These are phyloP conservation scores for Lithospermum erythrorhizon DNA, from an alignment of 257 asterid species.

Conservation along the genomic window DNA sequence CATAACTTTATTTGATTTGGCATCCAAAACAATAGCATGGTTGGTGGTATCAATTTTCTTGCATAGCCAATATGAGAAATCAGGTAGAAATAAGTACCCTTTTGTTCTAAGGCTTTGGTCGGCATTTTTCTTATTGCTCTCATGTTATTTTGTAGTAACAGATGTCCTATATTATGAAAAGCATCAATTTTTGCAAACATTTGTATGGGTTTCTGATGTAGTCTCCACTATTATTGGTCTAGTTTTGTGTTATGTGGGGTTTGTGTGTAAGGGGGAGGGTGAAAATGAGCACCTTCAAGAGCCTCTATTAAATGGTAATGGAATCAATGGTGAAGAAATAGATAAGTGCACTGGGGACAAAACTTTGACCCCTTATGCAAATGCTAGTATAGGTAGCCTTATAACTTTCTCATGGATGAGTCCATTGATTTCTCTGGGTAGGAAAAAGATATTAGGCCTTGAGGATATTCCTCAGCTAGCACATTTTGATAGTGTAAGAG, in stretches of 20 bases:
- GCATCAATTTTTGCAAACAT: slow-evolving; percentile 22
- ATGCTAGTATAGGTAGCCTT: slow-evolving; percentile 43
- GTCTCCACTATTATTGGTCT: slow-evolving; percentile 36
- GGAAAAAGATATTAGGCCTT: slow-evolving; percentile 56
- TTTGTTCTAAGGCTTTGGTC: slow-evolving; percentile 61
- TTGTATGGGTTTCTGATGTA: slow-evolving; percentile 59
- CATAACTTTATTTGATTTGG: slow-evolving; percentile 43
- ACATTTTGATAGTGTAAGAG: slow-evolving; percentile 39
- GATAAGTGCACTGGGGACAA: slow-evolving; percentile 36
- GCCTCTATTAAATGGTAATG: slow-evolving; percentile 51
- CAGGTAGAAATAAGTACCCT: slow-evolving; percentile 43
- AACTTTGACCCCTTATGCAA: slow-evolving; percentile 66
- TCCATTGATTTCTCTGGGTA: slow-evolving; percentile 55
- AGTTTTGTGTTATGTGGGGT: slow-evolving; percentile 39
- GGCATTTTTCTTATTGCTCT: slow-evolving; percentile 41
- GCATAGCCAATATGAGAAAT: slow-evolving; percentile 24
- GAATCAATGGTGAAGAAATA: slow-evolving; percentile 19
- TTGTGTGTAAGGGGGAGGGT: slow-evolving; percentile 23
- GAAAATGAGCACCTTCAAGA: slow-evolving; percentile 34
- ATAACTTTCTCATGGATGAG: slow-evolving; percentile 73
- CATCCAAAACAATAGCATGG: slow-evolving; percentile 48
- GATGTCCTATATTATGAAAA: slow-evolving; percentile 41
- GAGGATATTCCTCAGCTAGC: slow-evolving; percentile 88
- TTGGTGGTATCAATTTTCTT: slow-evolving; percentile 35
- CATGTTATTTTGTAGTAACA: slow-evolving; percentile 51